Percentiles rank a stretch among this genome's conserved stretches.
phyloP scores from a whole-genome alignment of 306 rosid genomes.

The Hippophae gyantsensis region DNA sequence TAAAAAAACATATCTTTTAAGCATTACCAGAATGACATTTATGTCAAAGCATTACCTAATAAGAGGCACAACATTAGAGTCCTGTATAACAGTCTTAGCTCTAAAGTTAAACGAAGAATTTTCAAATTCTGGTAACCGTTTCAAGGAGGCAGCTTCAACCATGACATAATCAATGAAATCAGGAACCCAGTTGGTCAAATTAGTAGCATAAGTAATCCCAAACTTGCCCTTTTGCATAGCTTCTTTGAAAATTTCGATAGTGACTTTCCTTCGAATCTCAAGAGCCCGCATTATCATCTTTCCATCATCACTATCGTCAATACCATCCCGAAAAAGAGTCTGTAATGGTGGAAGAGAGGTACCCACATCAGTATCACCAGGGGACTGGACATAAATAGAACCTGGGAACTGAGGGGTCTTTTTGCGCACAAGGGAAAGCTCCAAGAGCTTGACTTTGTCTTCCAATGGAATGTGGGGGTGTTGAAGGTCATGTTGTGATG shows the following conservation, averaged over 20 bases:
- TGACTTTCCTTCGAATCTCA: constrained; percentile 77
- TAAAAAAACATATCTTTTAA: no score
- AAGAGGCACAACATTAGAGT: constrained; percentile 64
- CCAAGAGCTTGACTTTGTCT: constrained; percentile 47
- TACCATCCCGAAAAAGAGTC: constrained; percentile 27
- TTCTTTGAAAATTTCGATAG: constrained; percentile 64
- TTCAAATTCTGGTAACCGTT: constrained; percentile 52
- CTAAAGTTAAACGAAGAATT: constrained; percentile 62
- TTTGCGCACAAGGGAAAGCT: constrained; percentile 65
- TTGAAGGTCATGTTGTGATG: constrained; percentile 19
- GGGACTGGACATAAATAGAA: constrained; percentile 72
- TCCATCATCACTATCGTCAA: constrained; percentile 23
- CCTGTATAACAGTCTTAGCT: constrained; percentile 64
- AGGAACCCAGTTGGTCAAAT: constrained; percentile 38
- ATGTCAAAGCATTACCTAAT: constrained; percentile 37
- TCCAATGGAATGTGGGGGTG: constrained; percentile 28
- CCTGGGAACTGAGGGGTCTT: constrained; percentile 94
- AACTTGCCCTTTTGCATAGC: constrained; percentile 69
- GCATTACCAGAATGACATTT: background rate
- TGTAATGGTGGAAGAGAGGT: constrained; percentile 51
- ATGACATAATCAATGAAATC: constrained; percentile 60
- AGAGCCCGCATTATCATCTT: constrained; percentile 63
- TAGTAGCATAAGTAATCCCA: constrained; percentile 64
- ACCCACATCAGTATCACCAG: constrained; percentile 59
- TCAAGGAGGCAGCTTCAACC: constrained; percentile 79